Evolutionary conservation across 2,329 filamentous ascomycete genomes (phyloP).

Genomic region (Colletotrichum karsti): DNA sequence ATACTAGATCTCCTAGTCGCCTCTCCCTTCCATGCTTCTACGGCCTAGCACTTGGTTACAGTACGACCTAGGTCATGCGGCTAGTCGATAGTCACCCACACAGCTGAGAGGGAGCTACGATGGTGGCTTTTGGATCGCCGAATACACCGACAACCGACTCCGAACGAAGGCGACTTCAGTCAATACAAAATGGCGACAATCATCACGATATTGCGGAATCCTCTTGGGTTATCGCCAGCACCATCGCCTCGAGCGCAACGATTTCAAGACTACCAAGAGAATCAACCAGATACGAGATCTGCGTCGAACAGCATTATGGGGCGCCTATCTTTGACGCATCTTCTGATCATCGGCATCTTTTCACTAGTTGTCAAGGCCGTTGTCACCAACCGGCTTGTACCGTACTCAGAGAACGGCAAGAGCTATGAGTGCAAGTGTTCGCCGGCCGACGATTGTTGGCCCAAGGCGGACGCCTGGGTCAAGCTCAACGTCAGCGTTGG

Average conservation of each 20-base stretch:
- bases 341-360: not conserved
- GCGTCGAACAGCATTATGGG: not conserved
- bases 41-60: not conserved
- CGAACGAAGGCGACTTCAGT: not conserved
- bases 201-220: not conserved
- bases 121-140: not conserved
- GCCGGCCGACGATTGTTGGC: slow-evolving; percentile 61
- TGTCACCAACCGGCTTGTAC: not conserved
- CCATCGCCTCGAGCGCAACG: not conserved
- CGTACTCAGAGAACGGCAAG: slow-evolving; percentile 13
- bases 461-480: slow-evolving; percentile 48
- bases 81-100: not conserved
- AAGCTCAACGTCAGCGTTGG: slow-evolving; percentile 55
- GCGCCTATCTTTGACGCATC: not conserved
- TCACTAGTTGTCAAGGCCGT: not conserved
- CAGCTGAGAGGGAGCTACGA: not conserved
- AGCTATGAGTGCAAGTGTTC: slow-evolving; percentile 49
- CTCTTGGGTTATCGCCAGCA: not conserved
- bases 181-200: slow-evolving; percentile 17
- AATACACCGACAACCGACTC: not conserved
- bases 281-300: not conserved
- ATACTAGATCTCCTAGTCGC: not conserved
- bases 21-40: not conserved
- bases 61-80: slow-evolving; percentile 8
- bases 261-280: not conserved